phyloP scores from a whole-genome alignment of 1,139 yeast species.

The Hansenula sp. region DNA sequence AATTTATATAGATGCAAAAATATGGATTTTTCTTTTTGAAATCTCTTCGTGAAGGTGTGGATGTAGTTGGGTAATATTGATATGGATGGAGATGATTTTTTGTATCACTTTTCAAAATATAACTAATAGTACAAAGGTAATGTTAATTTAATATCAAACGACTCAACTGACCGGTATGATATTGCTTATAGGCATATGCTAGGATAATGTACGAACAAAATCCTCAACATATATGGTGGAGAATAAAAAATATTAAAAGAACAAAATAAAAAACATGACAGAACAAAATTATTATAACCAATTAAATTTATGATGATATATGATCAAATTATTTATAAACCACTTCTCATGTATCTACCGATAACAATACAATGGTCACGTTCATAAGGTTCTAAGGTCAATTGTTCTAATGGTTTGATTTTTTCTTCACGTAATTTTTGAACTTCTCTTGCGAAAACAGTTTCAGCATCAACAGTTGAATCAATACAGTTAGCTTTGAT shows the following conservation, averaged over 20 bases:
- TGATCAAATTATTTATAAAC: conserved; percentile 30
- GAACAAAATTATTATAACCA: not conserved
- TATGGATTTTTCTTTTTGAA: not conserved
- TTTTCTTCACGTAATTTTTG: conserved; percentile 98
- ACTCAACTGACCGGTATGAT: not conserved
- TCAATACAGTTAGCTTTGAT: conserved; percentile 99
- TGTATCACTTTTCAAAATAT: not conserved
- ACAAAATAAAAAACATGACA: not conserved
- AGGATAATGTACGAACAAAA: too few species aligned
- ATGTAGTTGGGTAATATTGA: not conserved
- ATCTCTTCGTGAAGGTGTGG: not conserved
- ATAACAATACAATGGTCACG: conserved; percentile 99
- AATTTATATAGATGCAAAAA: conserved; percentile 3
- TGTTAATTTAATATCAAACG: not conserved
- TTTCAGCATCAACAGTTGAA: conserved; percentile 98
- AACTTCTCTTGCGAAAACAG: conserved; percentile 98
- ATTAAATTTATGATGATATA: not conserved
- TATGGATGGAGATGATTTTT: not conserved
- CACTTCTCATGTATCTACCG: conserved; percentile 94
- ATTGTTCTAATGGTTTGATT: conserved; percentile 96
- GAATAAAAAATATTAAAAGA: not conserved
- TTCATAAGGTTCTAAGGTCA: conserved; percentile 98
- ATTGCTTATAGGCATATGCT: not conserved
- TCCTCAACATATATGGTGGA: not conserved
- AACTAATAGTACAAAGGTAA: conserved; percentile 1